These are phyloP conservation scores for Microstroma glucosiphilum DNA, from an alignment of 1,284 basidiomycete species.

Conservation along the genomic window DNA sequence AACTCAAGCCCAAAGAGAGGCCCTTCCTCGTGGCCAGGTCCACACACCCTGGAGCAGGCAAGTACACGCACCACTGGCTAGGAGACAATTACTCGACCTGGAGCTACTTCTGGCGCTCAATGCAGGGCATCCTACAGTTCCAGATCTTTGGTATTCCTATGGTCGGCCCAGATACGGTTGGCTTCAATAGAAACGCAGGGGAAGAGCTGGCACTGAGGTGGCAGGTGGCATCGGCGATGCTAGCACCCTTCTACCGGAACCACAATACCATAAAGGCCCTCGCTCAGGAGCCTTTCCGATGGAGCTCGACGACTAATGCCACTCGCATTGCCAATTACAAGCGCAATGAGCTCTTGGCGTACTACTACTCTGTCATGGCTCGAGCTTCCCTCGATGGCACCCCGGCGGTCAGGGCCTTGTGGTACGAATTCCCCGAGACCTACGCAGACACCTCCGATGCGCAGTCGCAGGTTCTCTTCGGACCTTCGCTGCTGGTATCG, in stretches of 20 bases:
- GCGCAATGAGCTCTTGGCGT: conserved; percentile 26
- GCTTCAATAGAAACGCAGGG: conserved; percentile 59
- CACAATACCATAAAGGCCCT: conserved; percentile 34
- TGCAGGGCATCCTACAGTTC: conserved; percentile 68
- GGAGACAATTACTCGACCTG: conserved; percentile 65
- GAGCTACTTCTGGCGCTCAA: conserved; percentile 60
- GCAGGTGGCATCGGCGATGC: not conserved
- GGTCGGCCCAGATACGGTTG: conserved; percentile 31
- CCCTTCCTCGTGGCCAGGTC: conserved; percentile 36
- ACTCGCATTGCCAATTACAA: conserved; percentile 26
- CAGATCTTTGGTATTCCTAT: conserved; percentile 55
- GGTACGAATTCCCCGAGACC: conserved; percentile 30
- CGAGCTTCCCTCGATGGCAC: conserved; percentile 15
- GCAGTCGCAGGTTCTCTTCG: conserved; percentile 33
- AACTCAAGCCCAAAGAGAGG: conserved; percentile 25
- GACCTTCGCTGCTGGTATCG: conserved; percentile 23
- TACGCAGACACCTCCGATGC: conserved; percentile 26
- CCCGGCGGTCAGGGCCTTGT: conserved; percentile 26
- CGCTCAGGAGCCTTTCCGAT: conserved; percentile 30
- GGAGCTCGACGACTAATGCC: conserved; percentile 30
- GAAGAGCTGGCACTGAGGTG: conserved; percentile 52
- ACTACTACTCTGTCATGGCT: conserved; percentile 26
- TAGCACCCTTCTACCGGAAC: conserved; percentile 52
- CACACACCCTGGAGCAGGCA: conserved; percentile 31
- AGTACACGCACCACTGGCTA: conserved; percentile 47